Base-by-base conservation (phyloP, 352 stramenopile genomes). In the Globisporangium iwayamae region DNA sequence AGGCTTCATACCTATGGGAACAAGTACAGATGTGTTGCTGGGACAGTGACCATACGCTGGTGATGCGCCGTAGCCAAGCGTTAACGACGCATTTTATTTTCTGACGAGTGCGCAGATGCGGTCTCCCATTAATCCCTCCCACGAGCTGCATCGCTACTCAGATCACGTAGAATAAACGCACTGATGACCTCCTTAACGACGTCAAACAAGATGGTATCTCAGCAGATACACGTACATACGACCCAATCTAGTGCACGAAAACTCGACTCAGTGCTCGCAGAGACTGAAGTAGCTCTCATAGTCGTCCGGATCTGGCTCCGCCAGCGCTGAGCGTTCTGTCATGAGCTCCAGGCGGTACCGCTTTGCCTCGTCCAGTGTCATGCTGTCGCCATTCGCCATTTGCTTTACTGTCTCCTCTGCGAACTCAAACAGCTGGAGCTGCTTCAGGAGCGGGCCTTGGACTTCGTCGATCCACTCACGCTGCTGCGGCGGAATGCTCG, bases 401-500 rank as follows among this genome's bases (percentile, higher is more conserved):
- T 57, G 65, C 18, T 56, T 58, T 28, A 73, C 56, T 6, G 60
- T 68, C 25, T 67, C 25, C 20, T 66, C 28, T 14, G 66, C 64
- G 4, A 18, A 20, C 18, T 72, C 64, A 45, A 70, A 18, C 43
- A 71, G 2, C 22, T 28, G 28, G 20, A 71, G 46, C n/a, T 65
- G 22, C 22, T 62, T 55, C 18, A 68, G 14, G 22, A 67, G 28
- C 3, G 57, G 56, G 6, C 13, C 51, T 7, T 69, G 59, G 16
- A 63, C 43, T 1, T 47, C 39, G 4, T 69, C 8, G 10, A 72
- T 62, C 77, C 77, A 83, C n/a, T 69, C 39, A 5, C 67, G 30
- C 50, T 87, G 74, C 50, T 85, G 76, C 3, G 72, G 73, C 30
- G 74, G 66, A 2, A 87, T 77, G 13, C 71, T 59, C 0, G 64